These are phyloP conservation scores for Parmelia sp. DNA, from an alignment of 495 filamentous ascomycete genomes.

Conservation along the genomic window DNA sequence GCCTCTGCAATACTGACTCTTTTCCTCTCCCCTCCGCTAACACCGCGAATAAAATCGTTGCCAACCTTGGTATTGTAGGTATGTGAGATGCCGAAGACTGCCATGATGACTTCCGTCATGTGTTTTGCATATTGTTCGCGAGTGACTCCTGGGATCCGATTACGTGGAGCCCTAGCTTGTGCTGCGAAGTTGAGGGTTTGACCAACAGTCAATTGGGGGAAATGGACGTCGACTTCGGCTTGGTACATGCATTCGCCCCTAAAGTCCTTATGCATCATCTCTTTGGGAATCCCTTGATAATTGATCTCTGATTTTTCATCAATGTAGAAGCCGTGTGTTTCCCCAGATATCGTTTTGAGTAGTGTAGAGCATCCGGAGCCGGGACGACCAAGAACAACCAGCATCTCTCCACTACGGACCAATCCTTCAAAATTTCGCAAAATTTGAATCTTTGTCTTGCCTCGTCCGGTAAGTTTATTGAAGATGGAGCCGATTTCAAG, in stretches of 20 bases:
- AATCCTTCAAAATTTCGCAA: constrained; percentile 71
- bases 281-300: constrained; percentile 59
- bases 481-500: constrained; percentile 38
- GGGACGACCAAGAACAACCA: constrained; percentile 71
- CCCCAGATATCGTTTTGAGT: constrained; percentile 71
- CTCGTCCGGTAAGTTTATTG: constrained; percentile 34
- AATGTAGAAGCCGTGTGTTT: constrained; percentile 65
- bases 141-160: constrained; percentile 54
- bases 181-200: constrained; percentile 78
- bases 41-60: constrained; percentile 72
- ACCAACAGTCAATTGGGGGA: constrained; percentile 73
- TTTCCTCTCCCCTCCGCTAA: constrained; percentile 78
- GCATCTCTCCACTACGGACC: constrained; percentile 71
- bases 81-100: constrained; percentile 69
- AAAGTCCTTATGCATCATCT: constrained; percentile 61
- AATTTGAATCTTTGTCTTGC: constrained; percentile 63
- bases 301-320: constrained; percentile 62
- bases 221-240: constrained; percentile 74
- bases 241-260: constrained; percentile 78
- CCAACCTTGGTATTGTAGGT: constrained; percentile 73
- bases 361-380: constrained; percentile 75
- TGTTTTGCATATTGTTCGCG: constrained; percentile 55
- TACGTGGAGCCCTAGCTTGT: constrained; percentile 55
- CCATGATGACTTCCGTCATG: constrained; percentile 70
- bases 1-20: constrained; percentile 75